A percentile compares a stretch with the other conserved stretches of the same genome.
These are phyloP conservation scores for Ceratocystis cubensis DNA, from an alignment of 2,329 filamentous ascomycete species.

Conservation along the genomic window DNA sequence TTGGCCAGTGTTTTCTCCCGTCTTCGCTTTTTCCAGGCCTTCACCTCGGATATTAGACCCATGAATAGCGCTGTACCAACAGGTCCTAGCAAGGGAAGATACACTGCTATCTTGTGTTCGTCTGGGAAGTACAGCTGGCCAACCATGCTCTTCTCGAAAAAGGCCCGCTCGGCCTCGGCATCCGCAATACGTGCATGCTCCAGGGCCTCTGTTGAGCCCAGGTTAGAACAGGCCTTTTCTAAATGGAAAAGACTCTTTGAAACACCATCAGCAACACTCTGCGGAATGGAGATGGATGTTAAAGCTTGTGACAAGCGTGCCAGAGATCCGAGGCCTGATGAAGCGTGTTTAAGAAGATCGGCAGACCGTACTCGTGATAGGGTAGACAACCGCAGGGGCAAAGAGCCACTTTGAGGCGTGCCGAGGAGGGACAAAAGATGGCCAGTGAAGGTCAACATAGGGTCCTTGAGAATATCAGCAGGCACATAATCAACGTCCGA, in stretches of 20 bases:
- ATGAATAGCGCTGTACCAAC: slow-evolving; percentile 82
- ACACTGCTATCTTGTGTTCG: slow-evolving; percentile 95
- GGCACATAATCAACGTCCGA: slow-evolving; percentile 41
- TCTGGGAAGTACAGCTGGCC: slow-evolving; percentile 97
- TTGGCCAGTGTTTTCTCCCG: slow-evolving; percentile 31
- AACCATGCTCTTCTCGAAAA: slow-evolving; percentile 99
- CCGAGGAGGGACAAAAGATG: slow-evolving; percentile 83
- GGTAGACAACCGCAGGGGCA: slow-evolving; percentile 74
- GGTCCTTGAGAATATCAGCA: slow-evolving; percentile 56
- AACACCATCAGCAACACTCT: slow-evolving; percentile 74
- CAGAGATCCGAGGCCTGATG: slow-evolving; percentile 84
- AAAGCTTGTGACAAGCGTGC: slow-evolving; percentile 74
- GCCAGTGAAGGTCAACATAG: slow-evolving; percentile 79
- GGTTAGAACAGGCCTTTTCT: slow-evolving; percentile 58
- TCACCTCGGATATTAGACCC: slow-evolving; percentile 70
- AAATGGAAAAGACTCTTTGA: slow-evolving; percentile 67
- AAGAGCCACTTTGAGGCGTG: slow-evolving; percentile 66
- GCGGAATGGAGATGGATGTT: slow-evolving; percentile 81
- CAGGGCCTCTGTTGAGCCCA: slow-evolving; percentile 56
- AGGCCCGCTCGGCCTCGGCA: slow-evolving; percentile 78
- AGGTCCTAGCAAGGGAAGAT: slow-evolving; percentile 79
- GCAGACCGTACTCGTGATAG: slow-evolving; percentile 76
- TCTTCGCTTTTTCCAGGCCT: slow-evolving; percentile 42
- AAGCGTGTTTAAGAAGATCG: slow-evolving; percentile 75
- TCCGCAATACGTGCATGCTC: slow-evolving; percentile 75